Conservation (phyloP, 176 grass and related monocot species). For the Triticum urartu region DNA sequence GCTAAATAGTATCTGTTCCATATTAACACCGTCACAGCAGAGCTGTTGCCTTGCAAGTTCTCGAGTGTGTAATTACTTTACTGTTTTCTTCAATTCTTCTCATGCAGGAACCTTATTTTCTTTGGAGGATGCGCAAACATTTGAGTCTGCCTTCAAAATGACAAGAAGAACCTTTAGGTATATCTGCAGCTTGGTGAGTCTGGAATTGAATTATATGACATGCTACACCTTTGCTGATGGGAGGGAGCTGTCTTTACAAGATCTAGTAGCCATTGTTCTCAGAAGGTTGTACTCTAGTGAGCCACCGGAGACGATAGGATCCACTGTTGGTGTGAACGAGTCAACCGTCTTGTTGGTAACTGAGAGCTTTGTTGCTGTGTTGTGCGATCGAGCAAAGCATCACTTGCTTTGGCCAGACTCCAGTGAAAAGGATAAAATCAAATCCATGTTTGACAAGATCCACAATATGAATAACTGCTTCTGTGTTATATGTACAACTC, state of each 20-base stretch:
- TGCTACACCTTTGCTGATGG: background rate
- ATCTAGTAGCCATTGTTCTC: slow-evolving; percentile 31
- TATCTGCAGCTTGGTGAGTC: background rate
- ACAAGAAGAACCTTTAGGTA: background rate
- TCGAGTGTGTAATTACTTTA: background rate
- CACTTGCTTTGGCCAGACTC: slow-evolving; percentile 43
- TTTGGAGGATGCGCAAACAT: background rate
- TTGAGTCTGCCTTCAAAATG: background rate
- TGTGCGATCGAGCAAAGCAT: slow-evolving; percentile 25
- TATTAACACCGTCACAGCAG: background rate
- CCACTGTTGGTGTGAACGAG: slow-evolving; percentile 22
- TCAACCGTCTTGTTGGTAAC: slow-evolving; percentile 56
- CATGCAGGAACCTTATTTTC: background rate
- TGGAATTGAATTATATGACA: background rate
- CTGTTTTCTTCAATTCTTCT: background rate
- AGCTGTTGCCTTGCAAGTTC: background rate
- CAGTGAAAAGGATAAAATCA: slow-evolving; percentile 40
- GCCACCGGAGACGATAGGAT: background rate
- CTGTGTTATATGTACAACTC: slow-evolving; percentile 51
- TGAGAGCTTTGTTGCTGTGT: slow-evolving; percentile 50
- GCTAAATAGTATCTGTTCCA: background rate
- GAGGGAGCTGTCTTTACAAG: slow-evolving; percentile 21
- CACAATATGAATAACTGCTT: slow-evolving; percentile 52
- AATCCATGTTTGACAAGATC: slow-evolving; percentile 49
- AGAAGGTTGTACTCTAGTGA: background rate